Base-by-base conservation (phyloP, 306 rosid genomes). In the Acacia confusa region DNA sequence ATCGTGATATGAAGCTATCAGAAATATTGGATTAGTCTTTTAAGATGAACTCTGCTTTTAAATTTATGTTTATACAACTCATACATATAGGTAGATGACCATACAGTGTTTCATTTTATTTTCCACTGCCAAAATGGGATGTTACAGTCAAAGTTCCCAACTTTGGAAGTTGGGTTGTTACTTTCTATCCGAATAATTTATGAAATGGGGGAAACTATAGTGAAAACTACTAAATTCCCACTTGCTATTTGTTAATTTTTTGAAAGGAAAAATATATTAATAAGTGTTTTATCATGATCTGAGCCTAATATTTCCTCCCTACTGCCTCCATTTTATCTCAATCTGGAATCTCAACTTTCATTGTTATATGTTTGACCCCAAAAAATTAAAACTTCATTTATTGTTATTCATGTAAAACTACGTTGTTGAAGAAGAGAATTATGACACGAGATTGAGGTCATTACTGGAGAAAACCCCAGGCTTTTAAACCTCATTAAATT, bases 111-210 rank as follows among this genome's bases (percentile, higher is more conserved):
- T 38, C 22, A 28, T 32, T 67, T 83, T 34, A 12, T 66, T 47
- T 44, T 44, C 22, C 76, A 55, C 28, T 43, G 34, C 67, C 55
- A 44, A 40, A 55, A 63, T 50, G 20, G 58, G 53, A 67, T 57
- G 55, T 44, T 55, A 15, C n/a, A n/a, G 9, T 72, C 41, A 32
- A 44, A 66, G 79, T 11, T 84, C 78, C 68, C 52, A 68, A 19
- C 65, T 84, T 28, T 70, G 71, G 74, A 53, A 72, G 75, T 43
- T 24, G 7, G 44, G 45, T 24, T 52, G 67, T 32, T 74, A 55
- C 53, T 25, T 61, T 84, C 48, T 43, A 20, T 64, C 22, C 12
- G 9, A 71, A 65, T 52, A 72, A 76, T 65, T 43, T 64, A 76
- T 61, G 75, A 53, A 22, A 32, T 40, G 76, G 20, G 57, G 55